phyloP scores from a whole-genome alignment of 305 asterid genomes.

The Solanum hybrid region DNA sequence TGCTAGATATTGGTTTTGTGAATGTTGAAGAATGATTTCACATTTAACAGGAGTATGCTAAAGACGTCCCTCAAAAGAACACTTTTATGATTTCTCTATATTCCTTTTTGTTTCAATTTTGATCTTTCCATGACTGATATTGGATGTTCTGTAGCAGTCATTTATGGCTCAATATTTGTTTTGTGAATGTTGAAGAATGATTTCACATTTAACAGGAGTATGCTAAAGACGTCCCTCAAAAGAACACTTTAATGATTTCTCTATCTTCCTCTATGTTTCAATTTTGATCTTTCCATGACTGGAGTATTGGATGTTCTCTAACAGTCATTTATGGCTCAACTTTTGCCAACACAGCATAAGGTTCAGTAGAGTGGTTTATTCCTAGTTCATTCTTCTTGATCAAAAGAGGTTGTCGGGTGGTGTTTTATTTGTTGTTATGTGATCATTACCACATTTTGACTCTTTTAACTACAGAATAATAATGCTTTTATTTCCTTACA shows the following conservation, averaged over 20 bases:
- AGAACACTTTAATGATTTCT: no score
- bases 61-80: neutral
- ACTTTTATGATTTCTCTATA: neutral
- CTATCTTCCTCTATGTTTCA: no score
- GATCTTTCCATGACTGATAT: neutral
- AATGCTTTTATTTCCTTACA: neutral
- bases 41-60: neutral
- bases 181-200: neutral
- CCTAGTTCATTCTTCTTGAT: neutral
- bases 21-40: neutral
- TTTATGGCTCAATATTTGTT: neutral
- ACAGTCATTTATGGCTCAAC: neutral
- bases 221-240: no score
- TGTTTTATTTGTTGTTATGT: neutral
- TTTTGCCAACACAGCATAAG: neutral
- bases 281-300: no score
- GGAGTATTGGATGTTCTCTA: no score
- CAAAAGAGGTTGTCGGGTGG: neutral
- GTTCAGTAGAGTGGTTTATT: neutral
- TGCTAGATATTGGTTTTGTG: neutral
- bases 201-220: no score
- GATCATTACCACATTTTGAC: neutral
- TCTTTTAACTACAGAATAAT: neutral
- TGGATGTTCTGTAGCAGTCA: neutral
- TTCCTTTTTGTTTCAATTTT: neutral